Evolutionary conservation across 371 early-diverging fungal genomes (phyloP).

Genomic region (Fennellomyces sp.): DNA sequence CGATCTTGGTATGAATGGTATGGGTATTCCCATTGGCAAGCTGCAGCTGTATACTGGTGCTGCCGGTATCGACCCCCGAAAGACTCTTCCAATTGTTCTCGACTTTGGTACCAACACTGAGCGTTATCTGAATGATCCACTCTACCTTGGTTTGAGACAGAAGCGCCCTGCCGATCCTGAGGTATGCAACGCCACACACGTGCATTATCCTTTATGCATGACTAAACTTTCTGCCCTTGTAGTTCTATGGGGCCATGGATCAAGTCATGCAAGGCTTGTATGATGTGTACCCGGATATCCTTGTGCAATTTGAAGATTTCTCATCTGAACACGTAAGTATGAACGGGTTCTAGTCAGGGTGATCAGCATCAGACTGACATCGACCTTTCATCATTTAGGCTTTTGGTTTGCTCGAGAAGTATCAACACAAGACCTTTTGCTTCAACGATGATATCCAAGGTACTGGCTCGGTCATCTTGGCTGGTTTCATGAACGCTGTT

Average conservation of each 20-base stretch:
- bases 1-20: conserved; percentile 89
- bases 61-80: conserved; percentile 86
- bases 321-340: conserved; percentile 75
- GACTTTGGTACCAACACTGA: conserved; percentile 92
- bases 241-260: conserved; percentile 82
- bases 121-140: conserved; percentile 75
- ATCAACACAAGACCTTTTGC: conserved; percentile 67
- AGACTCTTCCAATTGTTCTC: conserved; percentile 86
- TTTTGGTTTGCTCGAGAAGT: conserved; percentile 69
- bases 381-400: conserved; percentile 33
- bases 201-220: neutral
- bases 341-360: neutral
- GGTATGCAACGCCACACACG: conserved; percentile 14
- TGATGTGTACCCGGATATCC: conserved; percentile 70
- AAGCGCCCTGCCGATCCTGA: conserved; percentile 70
- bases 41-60: conserved; percentile 89
- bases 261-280: conserved; percentile 75
- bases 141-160: conserved; percentile 83
- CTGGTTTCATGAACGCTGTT: conserved; percentile 91
- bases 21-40: conserved; percentile 93
- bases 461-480: conserved; percentile 90
- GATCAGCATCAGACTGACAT: neutral
- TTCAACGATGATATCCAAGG: conserved; percentile 80
- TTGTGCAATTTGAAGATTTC: conserved; percentile 95
- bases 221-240: neutral